These are phyloP conservation scores for Simmondsia chinensis DNA, from an alignment of 148 eudicot species.

Conservation along the genomic window DNA sequence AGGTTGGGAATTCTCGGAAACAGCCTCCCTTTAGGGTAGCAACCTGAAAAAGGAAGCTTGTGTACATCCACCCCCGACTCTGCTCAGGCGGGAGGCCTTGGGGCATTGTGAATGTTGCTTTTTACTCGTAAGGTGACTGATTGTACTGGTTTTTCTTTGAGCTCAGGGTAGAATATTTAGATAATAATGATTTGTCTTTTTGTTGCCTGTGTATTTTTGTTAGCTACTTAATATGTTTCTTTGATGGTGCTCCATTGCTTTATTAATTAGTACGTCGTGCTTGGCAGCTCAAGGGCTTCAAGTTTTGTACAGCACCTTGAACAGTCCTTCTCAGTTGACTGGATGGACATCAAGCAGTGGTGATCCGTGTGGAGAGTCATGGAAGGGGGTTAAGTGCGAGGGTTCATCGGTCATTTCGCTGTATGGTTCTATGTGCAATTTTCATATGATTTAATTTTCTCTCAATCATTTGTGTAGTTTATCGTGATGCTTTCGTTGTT, in stretches of 20 bases:
- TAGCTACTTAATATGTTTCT: neutral
- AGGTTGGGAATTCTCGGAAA: too few relatives aligned
- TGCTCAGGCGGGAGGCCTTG: too few relatives aligned
- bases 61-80: too few relatives aligned
- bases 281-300: slow-evolving; percentile 73
- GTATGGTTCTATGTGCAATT: slow-evolving; percentile 27
- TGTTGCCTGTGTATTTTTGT: neutral
- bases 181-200: too few relatives aligned
- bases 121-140: too few relatives aligned
- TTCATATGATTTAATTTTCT: neutral
- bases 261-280: slow-evolving; percentile 4
- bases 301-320: slow-evolving; percentile 67
- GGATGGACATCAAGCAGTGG: slow-evolving; percentile 77
- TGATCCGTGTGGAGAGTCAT: slow-evolving; percentile 95
- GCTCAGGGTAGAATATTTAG: too few relatives aligned
- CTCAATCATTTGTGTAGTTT: slow-evolving; percentile 5
- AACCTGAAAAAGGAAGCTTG: too few relatives aligned
- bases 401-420: slow-evolving; percentile 82
- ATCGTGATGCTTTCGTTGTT: slow-evolving; percentile 11
- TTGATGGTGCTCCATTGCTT: neutral
- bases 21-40: too few relatives aligned
- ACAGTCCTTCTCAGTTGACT: slow-evolving; percentile 71
- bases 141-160: too few relatives aligned
- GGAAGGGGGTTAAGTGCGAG: slow-evolving; percentile 82
- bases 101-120: too few relatives aligned